Conservation (phyloP, 2,329 filamentous ascomycete species). For the Cladosporium austrohemisphaericum region DNA sequence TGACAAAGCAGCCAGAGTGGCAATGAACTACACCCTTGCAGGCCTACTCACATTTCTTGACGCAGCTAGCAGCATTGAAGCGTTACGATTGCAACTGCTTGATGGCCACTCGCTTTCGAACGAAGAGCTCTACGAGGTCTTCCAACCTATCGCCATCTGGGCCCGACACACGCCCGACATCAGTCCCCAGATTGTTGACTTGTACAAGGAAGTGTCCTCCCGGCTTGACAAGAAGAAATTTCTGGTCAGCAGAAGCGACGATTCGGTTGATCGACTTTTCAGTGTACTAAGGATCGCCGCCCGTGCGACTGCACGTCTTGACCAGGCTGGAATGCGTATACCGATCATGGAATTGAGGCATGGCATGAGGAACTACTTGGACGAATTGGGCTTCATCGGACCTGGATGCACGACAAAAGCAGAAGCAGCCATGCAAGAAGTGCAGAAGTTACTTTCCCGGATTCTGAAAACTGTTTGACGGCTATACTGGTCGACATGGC, state of each 20-base stretch:
- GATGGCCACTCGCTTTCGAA: not conserved
- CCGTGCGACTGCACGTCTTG: not conserved
- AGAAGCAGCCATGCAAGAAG: no score
- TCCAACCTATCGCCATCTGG: not conserved
- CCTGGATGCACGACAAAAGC: no score
- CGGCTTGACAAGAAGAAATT: not conserved
- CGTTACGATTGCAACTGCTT: not conserved
- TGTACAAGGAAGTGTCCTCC: not conserved
- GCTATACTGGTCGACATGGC: no score
- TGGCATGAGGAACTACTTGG: not conserved
- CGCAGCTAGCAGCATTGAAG: not conserved
- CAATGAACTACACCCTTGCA: conserved; percentile 1
- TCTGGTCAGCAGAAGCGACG: not conserved
- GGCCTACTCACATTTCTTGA: not conserved
- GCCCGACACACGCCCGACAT: not conserved
- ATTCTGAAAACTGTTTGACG: no score
- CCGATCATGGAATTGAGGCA: not conserved
- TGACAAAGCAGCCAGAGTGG: not conserved
- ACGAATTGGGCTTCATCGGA: not conserved
- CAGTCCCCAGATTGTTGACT: not conserved
- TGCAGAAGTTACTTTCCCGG: no score
- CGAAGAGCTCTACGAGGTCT: not conserved
- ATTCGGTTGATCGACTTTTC: not conserved
- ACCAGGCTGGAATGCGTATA: not conserved
- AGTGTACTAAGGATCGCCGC: conserved; percentile 1